phyloP scores from a whole-genome alignment of 106 monocot genomes.

The Iris macrosiphon region DNA sequence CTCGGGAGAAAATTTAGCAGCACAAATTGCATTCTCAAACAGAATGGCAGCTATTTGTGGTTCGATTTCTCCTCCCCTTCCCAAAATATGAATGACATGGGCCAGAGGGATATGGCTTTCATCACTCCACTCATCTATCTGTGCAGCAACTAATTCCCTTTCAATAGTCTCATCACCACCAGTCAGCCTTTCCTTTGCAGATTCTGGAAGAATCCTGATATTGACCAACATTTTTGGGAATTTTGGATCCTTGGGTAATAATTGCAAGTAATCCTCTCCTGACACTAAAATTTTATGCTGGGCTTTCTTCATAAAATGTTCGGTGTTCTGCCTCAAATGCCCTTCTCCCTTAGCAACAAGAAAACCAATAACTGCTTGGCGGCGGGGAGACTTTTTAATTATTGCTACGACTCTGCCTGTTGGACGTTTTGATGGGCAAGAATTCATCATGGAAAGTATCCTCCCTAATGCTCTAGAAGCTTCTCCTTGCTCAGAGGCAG shows the following conservation, averaged over 20 bases:
- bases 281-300: conserved; percentile 7
- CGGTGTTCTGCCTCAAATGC: conserved; percentile 8
- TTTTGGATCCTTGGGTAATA: conserved; percentile 64
- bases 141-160: conserved; percentile 66
- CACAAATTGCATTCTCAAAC: conserved; percentile 70
- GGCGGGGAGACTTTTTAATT: conserved; percentile 57
- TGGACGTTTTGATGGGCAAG: conserved; percentile 64
- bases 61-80: conserved; percentile 67
- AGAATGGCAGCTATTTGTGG: conserved; percentile 83
- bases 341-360: conserved; percentile 26
- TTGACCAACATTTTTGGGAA: conserved; percentile 64
- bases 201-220: conserved; percentile 40
- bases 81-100: conserved; percentile 39
- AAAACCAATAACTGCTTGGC: conserved; percentile 69
- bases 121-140: conserved; percentile 68
- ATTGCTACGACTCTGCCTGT: conserved; percentile 81
- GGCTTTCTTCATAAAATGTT: conserved; percentile 20
- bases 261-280: conserved; percentile 18
- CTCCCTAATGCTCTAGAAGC: conserved; percentile 37
- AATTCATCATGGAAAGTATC: conserved; percentile 40
- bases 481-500: conserved; percentile 18
- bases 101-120: conserved; percentile 48
- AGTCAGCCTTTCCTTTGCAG: conserved; percentile 34
- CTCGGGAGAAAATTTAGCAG: conserved; percentile 46
- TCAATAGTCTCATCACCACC: conserved; percentile 44